Conservation (phyloP, 805 yeast genomes). For the Priceomyces carsonii region DNA sequence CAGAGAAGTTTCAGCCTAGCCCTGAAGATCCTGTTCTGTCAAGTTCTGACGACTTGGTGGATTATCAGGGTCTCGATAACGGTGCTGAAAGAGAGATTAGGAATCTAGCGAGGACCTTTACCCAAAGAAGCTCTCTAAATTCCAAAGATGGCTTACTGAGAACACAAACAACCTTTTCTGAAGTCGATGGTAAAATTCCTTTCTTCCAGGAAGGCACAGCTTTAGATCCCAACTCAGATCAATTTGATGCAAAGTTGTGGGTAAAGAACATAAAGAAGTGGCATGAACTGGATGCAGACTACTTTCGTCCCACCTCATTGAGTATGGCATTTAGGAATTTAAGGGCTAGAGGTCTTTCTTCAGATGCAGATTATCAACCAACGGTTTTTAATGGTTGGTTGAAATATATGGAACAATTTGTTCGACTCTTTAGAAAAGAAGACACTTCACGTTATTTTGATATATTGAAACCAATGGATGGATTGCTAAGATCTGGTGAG, state of each 20-base stretch:
- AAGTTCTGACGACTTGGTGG: no score
- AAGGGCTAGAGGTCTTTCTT: conserved; percentile 63
- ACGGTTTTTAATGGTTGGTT: conserved; percentile 49
- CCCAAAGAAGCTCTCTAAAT: no score
- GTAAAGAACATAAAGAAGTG: conserved; percentile 62
- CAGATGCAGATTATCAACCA: conserved; percentile 67
- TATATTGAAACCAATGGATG: conserved; percentile 36
- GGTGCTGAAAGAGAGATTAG: no score
- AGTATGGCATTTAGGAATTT: conserved; percentile 61
- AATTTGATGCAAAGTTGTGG: conserved; percentile 65
- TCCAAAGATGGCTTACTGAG: no score
- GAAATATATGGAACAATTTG: conserved; percentile 20
- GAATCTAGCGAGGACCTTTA: no score
- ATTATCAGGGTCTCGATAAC: no score
- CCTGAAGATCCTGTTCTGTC: no score
- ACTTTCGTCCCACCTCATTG: conserved; percentile 59
- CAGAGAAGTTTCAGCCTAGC: no score
- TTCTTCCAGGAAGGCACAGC: conserved; percentile 34
- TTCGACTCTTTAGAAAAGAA: conserved; percentile 16
- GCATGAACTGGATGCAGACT: conserved; percentile 55
- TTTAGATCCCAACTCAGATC: conserved; percentile 60
- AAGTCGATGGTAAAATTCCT: no score
- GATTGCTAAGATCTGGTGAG: conserved; percentile 38
- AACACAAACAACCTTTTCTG: no score
- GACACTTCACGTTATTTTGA: conserved; percentile 30